Base-by-base conservation (phyloP, 805 yeast genomes). In the Ogataea zsoltii region DNA sequence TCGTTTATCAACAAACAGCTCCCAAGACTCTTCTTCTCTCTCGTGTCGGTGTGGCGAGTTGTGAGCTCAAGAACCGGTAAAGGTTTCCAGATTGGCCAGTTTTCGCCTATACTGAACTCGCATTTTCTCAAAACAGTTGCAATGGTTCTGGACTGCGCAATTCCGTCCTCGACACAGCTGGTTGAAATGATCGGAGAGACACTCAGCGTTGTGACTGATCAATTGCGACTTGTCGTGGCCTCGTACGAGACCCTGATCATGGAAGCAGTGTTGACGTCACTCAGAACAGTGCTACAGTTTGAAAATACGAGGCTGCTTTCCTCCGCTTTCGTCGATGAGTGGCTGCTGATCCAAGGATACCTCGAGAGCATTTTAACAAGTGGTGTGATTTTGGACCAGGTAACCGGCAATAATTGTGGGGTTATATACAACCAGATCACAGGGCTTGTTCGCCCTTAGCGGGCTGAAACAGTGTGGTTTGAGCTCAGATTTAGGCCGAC, bases 111-210 rank as follows among this genome's bases (percentile, higher is more conserved):
- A 1, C 62, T 85, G 16, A 68, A 71, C 29, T 71, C 79, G 0
- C 91, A 85, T 57, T 84, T 72, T 60, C 53, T 85, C 37, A 74
- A 77, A 43, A 81, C 88, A 0, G 56, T 85, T 43, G 71, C 80
- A 0, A 56, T 85, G n/a, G 54, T 85, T 2, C 59, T 83, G 16
- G 79, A 78, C 42, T 67, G 80, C 40, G 80, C 85, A 0, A 75
- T 78, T 48, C 89, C 88, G 1, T 66, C 79, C 2, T 65, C 79
- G 0, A 51, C 65, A 1, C 75, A 77, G 35, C 57, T 80, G 18
- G 59, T 66, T 1, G 86, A 78, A 30, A 83, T 86, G 88, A 68
- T 77, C 1, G 58, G 65, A 2, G 90, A 84, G 50, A 62, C 74
- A 44, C 49, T 83, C 6, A 52, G 61, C 0, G 58, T 79, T 12